A percentile compares a stretch with the other conserved stretches of the same genome.
These are phyloP conservation scores for Panaeolus papilionaceus DNA, from an alignment of 768 basidiomycete species.

Conservation along the genomic window DNA sequence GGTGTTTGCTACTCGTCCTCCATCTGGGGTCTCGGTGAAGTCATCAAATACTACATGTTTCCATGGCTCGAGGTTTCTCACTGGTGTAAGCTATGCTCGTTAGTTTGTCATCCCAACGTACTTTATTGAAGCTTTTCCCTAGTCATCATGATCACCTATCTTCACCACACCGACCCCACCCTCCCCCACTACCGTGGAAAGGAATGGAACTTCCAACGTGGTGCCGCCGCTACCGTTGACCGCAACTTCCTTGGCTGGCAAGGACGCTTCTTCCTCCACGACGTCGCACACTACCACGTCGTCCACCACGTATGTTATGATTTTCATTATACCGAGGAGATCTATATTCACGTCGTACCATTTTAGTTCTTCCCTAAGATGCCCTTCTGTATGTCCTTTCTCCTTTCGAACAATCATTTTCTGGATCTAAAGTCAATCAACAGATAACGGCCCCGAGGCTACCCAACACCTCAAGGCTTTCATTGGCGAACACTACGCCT, in stretches of 20 bases:
- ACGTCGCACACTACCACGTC: slow-evolving; percentile 66
- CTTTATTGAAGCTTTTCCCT: neutral
- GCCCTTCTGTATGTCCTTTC: slow-evolving; percentile 54
- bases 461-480: slow-evolving; percentile 52
- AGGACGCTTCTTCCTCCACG: slow-evolving; percentile 70
- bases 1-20: slow-evolving; percentile 42
- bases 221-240: slow-evolving; percentile 67
- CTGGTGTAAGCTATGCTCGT: slow-evolving; percentile 49
- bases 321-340: neutral
- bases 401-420: neutral
- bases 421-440: neutral
- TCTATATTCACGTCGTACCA: neutral
- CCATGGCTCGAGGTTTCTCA: slow-evolving; percentile 63
- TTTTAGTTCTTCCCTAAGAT: slow-evolving; percentile 64
- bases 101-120: neutral
- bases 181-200: slow-evolving; percentile 63
- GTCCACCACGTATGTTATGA: slow-evolving; percentile 56
- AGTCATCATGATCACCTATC: slow-evolving; percentile 64
- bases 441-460: slow-evolving; percentile 60
- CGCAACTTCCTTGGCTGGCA: slow-evolving; percentile 65
- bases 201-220: slow-evolving; percentile 67
- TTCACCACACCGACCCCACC: slow-evolving; percentile 66
- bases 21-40: slow-evolving; percentile 43
- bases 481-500: slow-evolving; percentile 59
- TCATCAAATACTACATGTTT: slow-evolving; percentile 56